phyloP scores from a whole-genome alignment of 1,284 basidiomycete genomes.

The Puccinia novopanici region DNA sequence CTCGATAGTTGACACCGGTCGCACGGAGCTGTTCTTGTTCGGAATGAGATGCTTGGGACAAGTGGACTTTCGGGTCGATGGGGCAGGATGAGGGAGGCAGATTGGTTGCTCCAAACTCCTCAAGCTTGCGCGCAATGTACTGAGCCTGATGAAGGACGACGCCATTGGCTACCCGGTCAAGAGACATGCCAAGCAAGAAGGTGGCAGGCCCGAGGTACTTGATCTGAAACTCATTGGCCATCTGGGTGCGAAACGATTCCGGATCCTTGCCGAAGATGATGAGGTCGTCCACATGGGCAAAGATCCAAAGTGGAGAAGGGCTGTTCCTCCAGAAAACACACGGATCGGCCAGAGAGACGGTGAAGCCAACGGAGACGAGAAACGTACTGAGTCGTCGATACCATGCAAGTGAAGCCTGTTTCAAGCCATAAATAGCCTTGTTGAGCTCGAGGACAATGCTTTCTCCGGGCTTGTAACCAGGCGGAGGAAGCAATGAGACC shows the following conservation, averaged over 20 bases:
- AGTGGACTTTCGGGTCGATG: not conserved
- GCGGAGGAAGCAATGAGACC: not conserved
- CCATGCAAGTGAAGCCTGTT: constrained; percentile 16
- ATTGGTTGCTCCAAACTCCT: not conserved
- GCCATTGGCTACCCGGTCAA: not conserved
- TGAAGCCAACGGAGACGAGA: not conserved
- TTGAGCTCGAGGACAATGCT: constrained; percentile 3
- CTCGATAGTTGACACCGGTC: not conserved
- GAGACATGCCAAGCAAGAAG: not conserved
- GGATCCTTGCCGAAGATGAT: not conserved
- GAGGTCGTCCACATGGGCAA: not conserved
- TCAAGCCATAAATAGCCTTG: constrained; percentile 18
- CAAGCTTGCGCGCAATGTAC: not conserved
- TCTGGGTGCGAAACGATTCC: not conserved
- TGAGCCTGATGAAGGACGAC: not conserved
- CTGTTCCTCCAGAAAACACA: not conserved
- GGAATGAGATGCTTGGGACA: not conserved
- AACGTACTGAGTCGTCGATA: not conserved
- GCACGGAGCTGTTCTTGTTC: not conserved
- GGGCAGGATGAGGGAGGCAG: not conserved
- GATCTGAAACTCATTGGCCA: not conserved
- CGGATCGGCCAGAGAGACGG: not conserved
- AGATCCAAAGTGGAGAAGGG: not conserved
- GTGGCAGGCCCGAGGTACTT: not conserved
- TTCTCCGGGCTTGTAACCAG: not conserved